Evolutionary conservation across 2,329 filamentous ascomycete genomes (phyloP).

Genomic region (Magnaporthiopsis incrustans): DNA sequence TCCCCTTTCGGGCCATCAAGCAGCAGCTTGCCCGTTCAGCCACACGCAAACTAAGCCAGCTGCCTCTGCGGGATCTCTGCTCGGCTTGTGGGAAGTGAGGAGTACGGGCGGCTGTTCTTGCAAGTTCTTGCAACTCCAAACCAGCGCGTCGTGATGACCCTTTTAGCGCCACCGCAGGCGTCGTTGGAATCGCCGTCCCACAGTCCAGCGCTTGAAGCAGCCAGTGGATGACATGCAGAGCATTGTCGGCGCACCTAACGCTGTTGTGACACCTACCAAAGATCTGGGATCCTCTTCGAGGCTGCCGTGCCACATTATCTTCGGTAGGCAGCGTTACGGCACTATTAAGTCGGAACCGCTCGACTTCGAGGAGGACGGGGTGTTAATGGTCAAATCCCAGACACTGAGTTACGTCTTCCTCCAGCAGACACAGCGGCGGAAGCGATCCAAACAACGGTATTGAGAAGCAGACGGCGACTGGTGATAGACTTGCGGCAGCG

Average conservation of each 20-base stretch:
- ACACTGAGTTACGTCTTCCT: too few relatives aligned
- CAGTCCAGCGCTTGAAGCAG: not conserved
- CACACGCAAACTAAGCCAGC: not conserved
- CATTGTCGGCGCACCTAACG: not conserved
- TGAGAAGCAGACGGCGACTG: not conserved
- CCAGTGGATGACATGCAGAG: not conserved
- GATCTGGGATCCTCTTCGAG: too few relatives aligned
- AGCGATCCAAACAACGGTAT: not conserved
- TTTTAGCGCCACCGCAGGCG: not conserved
- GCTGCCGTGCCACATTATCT: too few relatives aligned
- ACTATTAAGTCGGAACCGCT: too few relatives aligned
- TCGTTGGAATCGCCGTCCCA: not conserved
- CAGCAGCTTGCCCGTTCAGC: too few relatives aligned
- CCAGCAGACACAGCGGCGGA: not conserved
- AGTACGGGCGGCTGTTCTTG: not conserved
- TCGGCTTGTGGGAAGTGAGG: not conserved
- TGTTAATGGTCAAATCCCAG: too few relatives aligned
- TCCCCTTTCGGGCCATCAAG: not conserved
- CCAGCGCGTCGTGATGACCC: not conserved
- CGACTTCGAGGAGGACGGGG: too few relatives aligned
- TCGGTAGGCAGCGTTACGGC: too few relatives aligned
- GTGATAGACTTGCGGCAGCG: not conserved
- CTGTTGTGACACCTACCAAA: not conserved
- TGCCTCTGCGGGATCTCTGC: not conserved
- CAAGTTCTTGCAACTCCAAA: not conserved